Evolutionary conservation across 768 basidiomycete genomes (phyloP), one percentile per base, ranked within the genome.

Genomic region (Trametes maxima): DNA sequence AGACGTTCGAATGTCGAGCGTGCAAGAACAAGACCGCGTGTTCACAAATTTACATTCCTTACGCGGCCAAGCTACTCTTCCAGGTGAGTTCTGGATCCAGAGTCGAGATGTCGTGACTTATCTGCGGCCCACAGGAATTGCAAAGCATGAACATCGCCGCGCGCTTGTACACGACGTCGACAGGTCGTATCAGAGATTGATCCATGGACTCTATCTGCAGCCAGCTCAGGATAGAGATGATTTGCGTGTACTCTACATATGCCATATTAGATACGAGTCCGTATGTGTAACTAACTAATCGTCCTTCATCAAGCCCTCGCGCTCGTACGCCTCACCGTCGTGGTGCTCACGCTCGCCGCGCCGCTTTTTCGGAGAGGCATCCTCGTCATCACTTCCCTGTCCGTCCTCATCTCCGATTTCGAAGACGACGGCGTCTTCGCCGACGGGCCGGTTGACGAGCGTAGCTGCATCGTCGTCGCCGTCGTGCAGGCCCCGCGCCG

Each of bases 11-110:
- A 82, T 99, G 97, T 72, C 91, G 96, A 57, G 91, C 95, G 22
- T 98, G 96, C 77, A 92, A 95, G 73, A 98, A 97, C 80, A 95
- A 95, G 79, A 96, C 94, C 17, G 92, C 92, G 35, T 90, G 90
- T 73, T 94, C 92, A 52, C 95, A 95, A 67, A 73, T 93, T 6
- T 91, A 92, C 68, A 92, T 96, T 73, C 95, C 97, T 25, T 99
- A 99, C 72, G 96, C 97, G 12, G 96, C 96, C 19, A 97, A 98
- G 74, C 76, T 97, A 57, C 82, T 98, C 46, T 95, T 97, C 89
- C 95, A 97, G 85, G 94, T 87, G 69, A 44, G 80, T 73, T 45
- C 36, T 16, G 17, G 10, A 60, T 54, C 1, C 11, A 45, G 49
- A 22, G 5, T 6, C 54, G 19, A 39, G 28, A 28, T 12, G 35